Evolutionary conservation across 192 early-diverging fungal genomes (phyloP).

Genomic region (Gamsiella multidivaricata): DNA sequence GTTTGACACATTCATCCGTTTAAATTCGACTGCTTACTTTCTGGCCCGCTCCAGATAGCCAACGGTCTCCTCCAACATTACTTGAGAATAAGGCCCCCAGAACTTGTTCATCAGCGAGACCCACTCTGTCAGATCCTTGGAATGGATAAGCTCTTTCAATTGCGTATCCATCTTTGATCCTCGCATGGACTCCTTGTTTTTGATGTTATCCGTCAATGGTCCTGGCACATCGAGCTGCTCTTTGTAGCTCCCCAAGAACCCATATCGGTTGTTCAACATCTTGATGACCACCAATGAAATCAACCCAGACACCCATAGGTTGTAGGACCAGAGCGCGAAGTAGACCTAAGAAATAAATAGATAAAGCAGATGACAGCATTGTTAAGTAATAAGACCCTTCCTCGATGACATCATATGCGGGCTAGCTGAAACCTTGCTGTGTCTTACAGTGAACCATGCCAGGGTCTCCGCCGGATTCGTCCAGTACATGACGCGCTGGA

Average conservation of each 20-base stretch:
- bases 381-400: neutral
- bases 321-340: slow-evolving; percentile 39
- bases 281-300: slow-evolving; percentile 30
- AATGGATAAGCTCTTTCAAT: slow-evolving; percentile 36
- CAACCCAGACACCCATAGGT: slow-evolving; percentile 39
- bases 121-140: slow-evolving; percentile 52
- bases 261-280: slow-evolving; percentile 45
- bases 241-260: slow-evolving; percentile 27
- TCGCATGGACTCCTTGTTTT: slow-evolving; percentile 3
- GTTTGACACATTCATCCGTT: too few species aligned
- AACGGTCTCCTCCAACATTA: slow-evolving; percentile 38
- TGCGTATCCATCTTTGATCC: slow-evolving; percentile 38
- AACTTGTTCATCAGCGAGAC: slow-evolving; percentile 45
- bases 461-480: slow-evolving; percentile 37
- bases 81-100: slow-evolving; percentile 48
- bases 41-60: slow-evolving; percentile 43
- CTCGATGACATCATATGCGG: too few species aligned
- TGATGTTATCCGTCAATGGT: neutral
- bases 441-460: slow-evolving; percentile 44
- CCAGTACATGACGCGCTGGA: slow-evolving; percentile 43
- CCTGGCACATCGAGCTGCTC: slow-evolving; percentile 19
- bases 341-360: slow-evolving; percentile 21
- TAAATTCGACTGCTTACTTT: slow-evolving; percentile 19
- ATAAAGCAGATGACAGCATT: neutral
- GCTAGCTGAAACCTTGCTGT: too few species aligned